Percentiles rank a stretch among this genome's conserved stretches.
Evolutionary conservation across 192 early-diverging fungal genomes (phyloP).

Genomic region (Neocallimastix lanati): DNA sequence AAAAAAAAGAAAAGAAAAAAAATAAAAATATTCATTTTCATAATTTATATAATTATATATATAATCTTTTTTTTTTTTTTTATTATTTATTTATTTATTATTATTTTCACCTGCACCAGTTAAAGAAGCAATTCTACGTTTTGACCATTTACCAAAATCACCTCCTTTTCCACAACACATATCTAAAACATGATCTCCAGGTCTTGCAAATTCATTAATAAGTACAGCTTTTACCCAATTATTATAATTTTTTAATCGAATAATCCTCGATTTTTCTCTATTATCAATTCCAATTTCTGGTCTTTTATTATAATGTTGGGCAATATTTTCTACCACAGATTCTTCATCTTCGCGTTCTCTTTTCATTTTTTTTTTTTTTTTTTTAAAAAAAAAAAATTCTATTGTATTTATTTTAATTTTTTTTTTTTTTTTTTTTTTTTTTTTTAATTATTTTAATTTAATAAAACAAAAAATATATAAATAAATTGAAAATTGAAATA

Average conservation of each 20-base stretch:
- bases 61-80: no score
- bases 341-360: no score
- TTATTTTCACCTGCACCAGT: conserved; percentile 48
- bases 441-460: no score
- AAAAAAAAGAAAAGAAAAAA: neutral
- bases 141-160: conserved; percentile 64
- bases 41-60: no score
- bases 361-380: no score
- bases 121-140: conserved; percentile 46
- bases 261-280: conserved; percentile 65
- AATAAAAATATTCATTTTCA: neutral
- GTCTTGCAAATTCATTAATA: conserved; percentile 41
- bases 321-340: conserved; percentile 1
- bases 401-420: no score
- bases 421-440: no score
- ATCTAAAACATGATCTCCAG: conserved; percentile 53
- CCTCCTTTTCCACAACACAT: conserved; percentile 90
- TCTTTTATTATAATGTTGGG: conserved; percentile 67
- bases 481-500: no score
- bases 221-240: conserved; percentile 92
- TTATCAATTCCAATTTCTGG: conserved; percentile 54
- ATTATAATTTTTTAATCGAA: conserved; percentile 78
- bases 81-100: no score
- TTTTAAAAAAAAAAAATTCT: no score
- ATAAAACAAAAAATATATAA: no score